Conservation (phyloP, 306 rosid species). For the Vachellia pachyceras region DNA sequence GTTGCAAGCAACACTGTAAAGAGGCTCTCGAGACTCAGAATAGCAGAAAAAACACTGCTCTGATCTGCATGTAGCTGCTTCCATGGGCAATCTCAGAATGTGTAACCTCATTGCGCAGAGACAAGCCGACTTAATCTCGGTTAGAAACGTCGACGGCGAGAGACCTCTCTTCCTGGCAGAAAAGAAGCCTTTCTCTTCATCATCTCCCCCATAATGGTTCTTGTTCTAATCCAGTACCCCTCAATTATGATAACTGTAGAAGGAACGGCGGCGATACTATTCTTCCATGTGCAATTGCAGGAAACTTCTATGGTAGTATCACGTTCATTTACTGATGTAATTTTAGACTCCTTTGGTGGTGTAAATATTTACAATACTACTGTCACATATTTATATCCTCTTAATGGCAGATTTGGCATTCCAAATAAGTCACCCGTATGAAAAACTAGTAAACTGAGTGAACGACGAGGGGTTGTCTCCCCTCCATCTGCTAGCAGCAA, state of each 20-base stretch:
- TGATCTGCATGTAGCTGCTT: conserved; percentile 54
- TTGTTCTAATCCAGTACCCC: neutral
- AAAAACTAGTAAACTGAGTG: conserved; percentile 22
- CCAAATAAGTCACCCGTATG: conserved; percentile 53
- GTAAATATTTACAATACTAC: neutral
- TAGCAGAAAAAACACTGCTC: conserved; percentile 42
- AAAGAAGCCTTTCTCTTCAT: conserved; percentile 3
- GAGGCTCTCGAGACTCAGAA: conserved; percentile 20
- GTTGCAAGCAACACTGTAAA: too few relatives aligned
- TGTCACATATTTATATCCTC: too few relatives aligned
- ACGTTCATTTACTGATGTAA: neutral
- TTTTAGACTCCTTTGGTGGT: neutral
- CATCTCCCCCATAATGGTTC: neutral
- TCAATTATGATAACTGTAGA: conserved; percentile 18
- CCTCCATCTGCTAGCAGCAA: conserved; percentile 65
- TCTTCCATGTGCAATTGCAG: conserved; percentile 56
- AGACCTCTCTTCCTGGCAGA: neutral
- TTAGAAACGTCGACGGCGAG: neutral
- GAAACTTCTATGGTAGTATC: conserved; percentile 44
- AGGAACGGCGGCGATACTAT: conserved; percentile 56
- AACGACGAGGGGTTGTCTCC: conserved; percentile 51
- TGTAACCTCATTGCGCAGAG: conserved; percentile 16
- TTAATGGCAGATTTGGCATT: conserved; percentile 59
- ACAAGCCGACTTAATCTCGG: neutral
- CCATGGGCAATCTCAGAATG: conserved; percentile 34